These are phyloP conservation scores for Claviceps paspali DNA, from an alignment of 2,329 filamentous ascomycete species.

Conservation along the genomic window DNA sequence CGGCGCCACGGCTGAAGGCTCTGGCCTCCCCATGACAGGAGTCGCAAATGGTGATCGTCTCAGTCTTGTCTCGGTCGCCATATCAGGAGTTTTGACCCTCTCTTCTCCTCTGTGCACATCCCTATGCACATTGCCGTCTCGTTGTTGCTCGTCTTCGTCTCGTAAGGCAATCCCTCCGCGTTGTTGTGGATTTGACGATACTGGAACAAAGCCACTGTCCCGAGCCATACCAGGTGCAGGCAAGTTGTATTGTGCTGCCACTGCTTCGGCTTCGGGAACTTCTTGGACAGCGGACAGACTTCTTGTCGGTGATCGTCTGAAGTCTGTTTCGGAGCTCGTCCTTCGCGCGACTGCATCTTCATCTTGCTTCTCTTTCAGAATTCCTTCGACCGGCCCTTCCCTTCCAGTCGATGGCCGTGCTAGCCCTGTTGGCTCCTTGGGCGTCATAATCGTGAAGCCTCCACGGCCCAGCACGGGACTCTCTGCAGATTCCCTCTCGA, in stretches of 20 bases:
- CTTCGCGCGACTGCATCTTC: conserved; percentile 10
- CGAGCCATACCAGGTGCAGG: conserved; percentile 22
- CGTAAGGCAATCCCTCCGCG: conserved; percentile 19
- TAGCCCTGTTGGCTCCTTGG: conserved; percentile 6
- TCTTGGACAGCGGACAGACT: conserved; percentile 38
- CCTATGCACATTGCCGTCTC: conserved; percentile 43
- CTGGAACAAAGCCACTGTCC: conserved; percentile 19
- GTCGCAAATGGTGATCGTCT: conserved; percentile 21
- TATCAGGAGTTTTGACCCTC: conserved; percentile 15
- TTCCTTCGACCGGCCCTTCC: conserved; percentile 15
- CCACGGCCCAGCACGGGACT: conserved; percentile 23
- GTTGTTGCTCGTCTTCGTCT: conserved; percentile 22
- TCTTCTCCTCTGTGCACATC: conserved; percentile 30
- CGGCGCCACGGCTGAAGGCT: conserved; percentile 20
- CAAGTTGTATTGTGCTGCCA: conserved; percentile 9
- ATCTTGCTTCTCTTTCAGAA: conserved; percentile 17
- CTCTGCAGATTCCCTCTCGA: conserved; percentile 18
- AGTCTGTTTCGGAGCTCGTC: conserved; percentile 18
- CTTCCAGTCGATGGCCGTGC: conserved; percentile 17
- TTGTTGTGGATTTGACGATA: conserved; percentile 26
- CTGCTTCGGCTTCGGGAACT: conserved; percentile 29
- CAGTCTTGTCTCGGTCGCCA: conserved; percentile 13
- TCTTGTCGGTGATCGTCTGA: conserved; percentile 26
- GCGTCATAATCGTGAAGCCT: conserved; percentile 9
- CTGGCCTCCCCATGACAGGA: conserved; percentile 25